Evolutionary conservation across 1,139 yeast genomes (phyloP).

Genomic region (Blastobotrys arbuscula): DNA sequence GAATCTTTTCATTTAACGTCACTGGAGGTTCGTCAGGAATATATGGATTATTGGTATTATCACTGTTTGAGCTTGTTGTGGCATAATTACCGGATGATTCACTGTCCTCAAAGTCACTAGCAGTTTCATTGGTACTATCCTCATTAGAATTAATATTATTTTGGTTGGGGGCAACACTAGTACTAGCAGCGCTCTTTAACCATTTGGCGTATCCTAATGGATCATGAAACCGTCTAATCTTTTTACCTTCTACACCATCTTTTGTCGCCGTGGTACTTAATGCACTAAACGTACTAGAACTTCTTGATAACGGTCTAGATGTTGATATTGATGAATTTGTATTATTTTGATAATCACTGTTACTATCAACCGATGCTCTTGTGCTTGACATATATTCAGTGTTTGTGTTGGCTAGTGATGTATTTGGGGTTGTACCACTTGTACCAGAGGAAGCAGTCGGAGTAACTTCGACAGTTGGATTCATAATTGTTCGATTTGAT

Average conservation of each 20-base stretch:
- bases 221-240: slow-evolving; percentile 44
- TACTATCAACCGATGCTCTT: slow-evolving; percentile 33
- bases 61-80: not conserved
- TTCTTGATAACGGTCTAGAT: slow-evolving; percentile 55
- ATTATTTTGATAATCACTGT: slow-evolving; percentile 28
- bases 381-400: slow-evolving; percentile 21
- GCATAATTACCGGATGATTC: not conserved
- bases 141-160: not conserved
- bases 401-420: not conserved
- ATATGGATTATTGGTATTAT: slow-evolving; percentile 17
- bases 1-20: slow-evolving; percentile 30
- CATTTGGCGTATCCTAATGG: slow-evolving; percentile 32
- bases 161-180: not conserved
- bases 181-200: slow-evolving; percentile 14
- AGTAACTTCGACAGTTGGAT: slow-evolving; percentile 1
- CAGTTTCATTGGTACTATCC: not conserved
- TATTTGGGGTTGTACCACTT: not conserved
- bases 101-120: not conserved
- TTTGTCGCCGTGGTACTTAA: slow-evolving; percentile 67
- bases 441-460: not conserved
- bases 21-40: slow-evolving; percentile 31
- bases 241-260: slow-evolving; percentile 64
- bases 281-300: slow-evolving; percentile 54
- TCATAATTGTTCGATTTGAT: not conserved
- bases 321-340: slow-evolving; percentile 4